Conservation (phyloP, 768 basidiomycete genomes). For the Russula brevipes region DNA sequence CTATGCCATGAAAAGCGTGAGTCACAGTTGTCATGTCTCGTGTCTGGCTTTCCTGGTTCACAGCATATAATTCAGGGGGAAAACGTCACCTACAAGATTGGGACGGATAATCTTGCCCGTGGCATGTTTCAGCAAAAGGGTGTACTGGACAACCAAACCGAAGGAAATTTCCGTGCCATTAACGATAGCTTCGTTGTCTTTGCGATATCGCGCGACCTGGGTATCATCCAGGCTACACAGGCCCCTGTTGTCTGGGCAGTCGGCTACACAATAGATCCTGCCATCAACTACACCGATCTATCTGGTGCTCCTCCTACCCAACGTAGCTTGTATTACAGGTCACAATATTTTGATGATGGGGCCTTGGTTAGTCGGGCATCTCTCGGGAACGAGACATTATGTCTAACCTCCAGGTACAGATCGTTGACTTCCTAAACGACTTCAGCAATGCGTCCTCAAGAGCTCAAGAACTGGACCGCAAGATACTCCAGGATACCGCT, state of each 20-base stretch:
- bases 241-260: conserved; percentile 30
- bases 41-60: neutral
- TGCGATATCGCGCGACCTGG: conserved; percentile 30
- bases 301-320: conserved; percentile 36
- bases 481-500: conserved; percentile 44
- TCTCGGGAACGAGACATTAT: neutral
- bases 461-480: conserved; percentile 44
- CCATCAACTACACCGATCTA: conserved; percentile 31
- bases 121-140: conserved; percentile 25
- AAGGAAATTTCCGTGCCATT: conserved; percentile 21
- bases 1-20: conserved; percentile 22
- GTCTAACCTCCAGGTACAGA: conserved; percentile 29
- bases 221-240: conserved; percentile 24
- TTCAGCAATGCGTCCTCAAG: conserved; percentile 41
- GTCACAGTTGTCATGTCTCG: neutral
- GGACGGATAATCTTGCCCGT: conserved; percentile 15
- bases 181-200: conserved; percentile 24
- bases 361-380: conserved; percentile 22
- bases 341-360: conserved; percentile 33
- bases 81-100: conserved; percentile 22
- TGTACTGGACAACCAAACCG: conserved; percentile 13
- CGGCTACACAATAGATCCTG: conserved; percentile 30
- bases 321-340: conserved; percentile 41
- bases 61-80: conserved; percentile 1
- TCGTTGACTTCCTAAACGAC: conserved; percentile 41